Evolutionary conservation across 306 rosid species (phyloP), one percentile per base, ranked within the genome.

Genomic region (Citrullus colocynthis): DNA sequence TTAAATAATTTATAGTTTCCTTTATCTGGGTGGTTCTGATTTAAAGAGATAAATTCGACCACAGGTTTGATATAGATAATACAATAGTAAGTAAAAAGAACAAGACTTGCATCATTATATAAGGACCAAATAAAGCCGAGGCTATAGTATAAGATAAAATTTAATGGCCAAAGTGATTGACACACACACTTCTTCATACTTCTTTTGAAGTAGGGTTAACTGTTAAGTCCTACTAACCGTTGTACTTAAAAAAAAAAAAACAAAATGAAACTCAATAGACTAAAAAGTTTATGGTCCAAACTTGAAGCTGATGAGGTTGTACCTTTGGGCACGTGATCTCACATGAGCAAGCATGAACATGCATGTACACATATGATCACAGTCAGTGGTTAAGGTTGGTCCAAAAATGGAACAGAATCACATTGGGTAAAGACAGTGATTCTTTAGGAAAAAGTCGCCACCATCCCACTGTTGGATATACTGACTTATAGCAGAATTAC

Each of bases 331-430:
- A 72, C 77, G 77, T 73, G 77, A 73, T 73, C 21, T 28, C 61
- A 49, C 59, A 61, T 73, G 60, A 72, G 42, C 13, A 48, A 20
- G 57, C 11, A 45, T 24, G 42, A 48, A 66, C 59, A 70, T 20
- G 75, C n/a, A 70, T 44, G 56, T 44, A 20, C 75, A 72, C 7
- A 28, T 48, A 72, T 72, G 77, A 72, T 72, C 77, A 72, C 58
- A 49, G 60, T 28, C 77, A 49, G 60, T 24, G 77, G 21, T 72
- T 51, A 30, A 52, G 77, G 77, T 73, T 34, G 61, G 77, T 73
- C 61, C 62, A 73, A 73, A 73, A 49, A 73, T 73, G 48, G 77
- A 70, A 48, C 34, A 67, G 57, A 72, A 72, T 71, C 76, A 48
- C 58, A 48, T 42, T 44, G 59, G 42, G 58, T 6, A 24, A 48